phyloP scores from a whole-genome alignment of 2,329 filamentous ascomycete species.

The Alternaria gaisen region DNA sequence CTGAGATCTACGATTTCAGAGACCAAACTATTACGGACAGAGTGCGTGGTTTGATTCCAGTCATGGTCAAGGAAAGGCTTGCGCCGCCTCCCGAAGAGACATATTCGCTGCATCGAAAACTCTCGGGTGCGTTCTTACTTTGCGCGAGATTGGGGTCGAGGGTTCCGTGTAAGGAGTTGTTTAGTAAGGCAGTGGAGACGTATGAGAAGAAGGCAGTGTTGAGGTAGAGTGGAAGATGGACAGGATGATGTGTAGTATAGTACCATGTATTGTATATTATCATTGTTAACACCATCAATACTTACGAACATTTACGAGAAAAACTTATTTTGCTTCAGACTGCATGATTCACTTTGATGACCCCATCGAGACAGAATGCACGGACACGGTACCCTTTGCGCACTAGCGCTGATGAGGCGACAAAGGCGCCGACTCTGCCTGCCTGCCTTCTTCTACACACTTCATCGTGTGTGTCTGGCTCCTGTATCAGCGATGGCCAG shows the following conservation, averaged over 20 bases:
- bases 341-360: no score
- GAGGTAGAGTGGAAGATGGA: not conserved
- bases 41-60: constrained; percentile 84
- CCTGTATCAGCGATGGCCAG: no score
- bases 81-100: constrained; percentile 96
- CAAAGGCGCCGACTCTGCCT: no score
- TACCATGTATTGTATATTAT: not conserved
- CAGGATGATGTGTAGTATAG: not conserved
- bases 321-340: no score
- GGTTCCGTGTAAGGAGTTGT: constrained; percentile 83
- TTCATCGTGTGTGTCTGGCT: no score
- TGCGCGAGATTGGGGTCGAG: constrained; percentile 86
- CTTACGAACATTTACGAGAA: not conserved
- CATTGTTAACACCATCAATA: not conserved
- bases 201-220: constrained; percentile 39
- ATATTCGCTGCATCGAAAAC: constrained; percentile 91
- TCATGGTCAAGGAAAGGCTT: constrained; percentile 90
- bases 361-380: no score
- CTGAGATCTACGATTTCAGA: constrained; percentile 87
- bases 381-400: no score
- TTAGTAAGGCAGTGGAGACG: constrained; percentile 64
- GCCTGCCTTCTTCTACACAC: no score
- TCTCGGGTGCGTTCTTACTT: constrained; percentile 92
- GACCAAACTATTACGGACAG: constrained; percentile 97
- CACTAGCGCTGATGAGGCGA: no score